Evolutionary conservation across 2,329 filamentous ascomycete genomes (phyloP).

Genomic region (Myriosclerotinia curreyana): DNA sequence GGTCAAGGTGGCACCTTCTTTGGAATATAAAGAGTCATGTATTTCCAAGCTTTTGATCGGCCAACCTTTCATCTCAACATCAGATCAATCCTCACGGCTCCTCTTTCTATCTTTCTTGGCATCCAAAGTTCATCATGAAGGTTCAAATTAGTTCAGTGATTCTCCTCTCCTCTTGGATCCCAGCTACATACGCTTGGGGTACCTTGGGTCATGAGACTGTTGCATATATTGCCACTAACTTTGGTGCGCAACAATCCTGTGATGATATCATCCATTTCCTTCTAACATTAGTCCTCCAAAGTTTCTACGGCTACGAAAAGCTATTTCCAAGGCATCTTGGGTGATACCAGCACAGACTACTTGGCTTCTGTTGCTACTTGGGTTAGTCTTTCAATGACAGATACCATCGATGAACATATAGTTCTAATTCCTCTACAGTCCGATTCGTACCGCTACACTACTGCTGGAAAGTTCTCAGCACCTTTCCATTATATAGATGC

Average conservation of each 20-base stretch:
- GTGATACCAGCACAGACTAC: conserved; percentile 54
- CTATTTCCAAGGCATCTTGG: conserved; percentile 57
- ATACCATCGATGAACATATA: background rate
- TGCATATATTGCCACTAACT: conserved; percentile 59
- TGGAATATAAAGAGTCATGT: conserved; percentile 10
- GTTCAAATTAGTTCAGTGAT: conserved; percentile 20
- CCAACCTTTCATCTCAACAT: background rate
- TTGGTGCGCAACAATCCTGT: conserved; percentile 37
- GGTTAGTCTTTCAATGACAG: conserved; percentile 34
- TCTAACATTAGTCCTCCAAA: conserved; percentile 7
- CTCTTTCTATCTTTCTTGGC: background rate
- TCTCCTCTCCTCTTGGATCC: conserved; percentile 27
- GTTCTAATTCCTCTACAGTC: conserved; percentile 39
- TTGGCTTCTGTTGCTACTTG: conserved; percentile 63
- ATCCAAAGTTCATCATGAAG: conserved; percentile 17
- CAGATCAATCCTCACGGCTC: background rate
- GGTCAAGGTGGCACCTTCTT: background rate
- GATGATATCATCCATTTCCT: background rate
- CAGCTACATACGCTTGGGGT: conserved; percentile 33
- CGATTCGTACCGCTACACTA: conserved; percentile 58
- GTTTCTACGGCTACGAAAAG: conserved; percentile 55
- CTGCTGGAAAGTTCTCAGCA: conserved; percentile 59
- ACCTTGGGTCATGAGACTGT: conserved; percentile 62
- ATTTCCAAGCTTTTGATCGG: conserved; percentile 5
- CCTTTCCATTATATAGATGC: conserved; percentile 69